Percentiles rank a stretch among this genome's conserved stretches.
Evolutionary conservation across 768 basidiomycete species (phyloP).

Genomic region (Lactarius tabidus): DNA sequence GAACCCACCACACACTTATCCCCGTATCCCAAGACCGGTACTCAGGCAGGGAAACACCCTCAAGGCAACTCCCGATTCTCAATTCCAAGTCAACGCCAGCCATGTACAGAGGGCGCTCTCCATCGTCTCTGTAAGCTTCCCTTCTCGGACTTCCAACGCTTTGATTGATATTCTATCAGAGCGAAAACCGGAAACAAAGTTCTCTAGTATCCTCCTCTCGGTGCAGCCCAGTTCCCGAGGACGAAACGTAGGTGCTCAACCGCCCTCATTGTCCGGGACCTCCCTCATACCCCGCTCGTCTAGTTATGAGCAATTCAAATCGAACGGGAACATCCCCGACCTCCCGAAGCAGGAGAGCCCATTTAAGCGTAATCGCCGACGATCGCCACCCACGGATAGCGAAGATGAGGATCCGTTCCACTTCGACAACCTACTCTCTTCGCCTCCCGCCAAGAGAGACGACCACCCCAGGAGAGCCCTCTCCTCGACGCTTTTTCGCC

Average conservation of each 20-base stretch:
- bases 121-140: conserved; percentile 2
- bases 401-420: conserved; percentile 24
- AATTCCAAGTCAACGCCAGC: conserved; percentile 19
- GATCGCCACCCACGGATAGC: conserved; percentile 14
- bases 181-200: neutral
- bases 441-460: neutral
- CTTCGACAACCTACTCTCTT: conserved; percentile 17
- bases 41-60: neutral
- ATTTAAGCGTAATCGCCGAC: neutral
- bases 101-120: conserved; percentile 11
- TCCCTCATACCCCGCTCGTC: conserved; percentile 4
- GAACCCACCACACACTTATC: neutral
- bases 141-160: too few relatives aligned
- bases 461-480: neutral
- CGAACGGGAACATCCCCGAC: neutral
- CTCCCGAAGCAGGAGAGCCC: neutral
- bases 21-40: conserved; percentile 12
- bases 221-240: neutral
- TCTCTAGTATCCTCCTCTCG: neutral
- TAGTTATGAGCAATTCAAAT: neutral
- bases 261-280: too few relatives aligned
- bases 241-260: conserved; percentile 3
- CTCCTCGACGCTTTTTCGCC: conserved; percentile 14
- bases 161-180: neutral
- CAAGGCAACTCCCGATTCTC: neutral